Conservation (phyloP, 192 early-diverging fungal genomes). For the Coemansia sp. region DNA sequence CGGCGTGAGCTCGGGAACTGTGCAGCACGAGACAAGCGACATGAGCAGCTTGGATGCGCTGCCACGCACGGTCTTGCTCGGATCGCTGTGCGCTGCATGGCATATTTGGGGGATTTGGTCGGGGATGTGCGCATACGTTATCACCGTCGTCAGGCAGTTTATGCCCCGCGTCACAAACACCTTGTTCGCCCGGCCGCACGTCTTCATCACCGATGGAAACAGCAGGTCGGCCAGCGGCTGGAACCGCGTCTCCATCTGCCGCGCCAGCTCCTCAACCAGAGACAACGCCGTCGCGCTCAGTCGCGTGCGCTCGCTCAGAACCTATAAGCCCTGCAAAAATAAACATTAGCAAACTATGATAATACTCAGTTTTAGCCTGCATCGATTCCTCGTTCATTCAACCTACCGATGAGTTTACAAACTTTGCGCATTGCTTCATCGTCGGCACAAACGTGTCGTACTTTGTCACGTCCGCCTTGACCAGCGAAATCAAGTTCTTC, state of each 20-base stretch:
- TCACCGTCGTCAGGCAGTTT: conserved; percentile 62
- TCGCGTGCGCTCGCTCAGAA: conserved; percentile 71
- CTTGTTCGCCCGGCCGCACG: conserved; percentile 74
- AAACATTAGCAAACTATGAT: not conserved
- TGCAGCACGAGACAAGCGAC: conserved; percentile 56
- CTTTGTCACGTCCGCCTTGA: conserved; percentile 44
- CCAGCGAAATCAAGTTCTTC: conserved; percentile 46
- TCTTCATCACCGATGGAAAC: conserved; percentile 60
- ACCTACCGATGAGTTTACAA: conserved; percentile 57
- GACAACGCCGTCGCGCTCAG: conserved; percentile 68
- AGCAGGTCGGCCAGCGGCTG: conserved; percentile 62
- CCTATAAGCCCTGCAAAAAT: conserved; percentile 40
- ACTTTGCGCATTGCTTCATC: conserved; percentile 55
- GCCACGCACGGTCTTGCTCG: conserved; percentile 63
- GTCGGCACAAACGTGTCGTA: conserved; percentile 49
- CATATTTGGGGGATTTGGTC: conserved; percentile 59
- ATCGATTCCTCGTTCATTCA: too few species aligned
- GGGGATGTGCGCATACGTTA: conserved; percentile 59
- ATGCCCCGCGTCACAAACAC: conserved; percentile 65
- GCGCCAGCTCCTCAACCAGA: conserved; percentile 65
- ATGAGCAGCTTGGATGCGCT: conserved; percentile 63
- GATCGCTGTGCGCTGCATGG: conserved; percentile 52
- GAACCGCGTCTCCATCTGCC: conserved; percentile 62
- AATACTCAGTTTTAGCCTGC: too few species aligned
- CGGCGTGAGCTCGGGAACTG: conserved; percentile 45